Evolutionary conservation across 2,329 filamentous ascomycete species (phyloP), one percentile per base, ranked within the genome.

Genomic region (Penicillium sp.): DNA sequence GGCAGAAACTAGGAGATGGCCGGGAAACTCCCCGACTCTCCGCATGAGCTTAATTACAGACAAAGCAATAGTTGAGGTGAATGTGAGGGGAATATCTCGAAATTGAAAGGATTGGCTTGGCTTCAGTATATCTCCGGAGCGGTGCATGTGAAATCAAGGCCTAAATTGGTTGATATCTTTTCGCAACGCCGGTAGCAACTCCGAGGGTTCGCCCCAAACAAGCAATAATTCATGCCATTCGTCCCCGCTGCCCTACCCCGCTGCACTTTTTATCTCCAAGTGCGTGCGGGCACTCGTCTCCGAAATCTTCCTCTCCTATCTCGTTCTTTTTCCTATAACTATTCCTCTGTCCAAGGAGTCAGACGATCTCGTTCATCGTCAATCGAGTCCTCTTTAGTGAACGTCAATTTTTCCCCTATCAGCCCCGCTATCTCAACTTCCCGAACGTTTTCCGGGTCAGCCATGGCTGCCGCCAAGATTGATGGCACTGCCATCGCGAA

Each of bases 401-500:
- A 59, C 56, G 53, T 46, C 56, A 53, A 57, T 54, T 62, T 62
- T 57, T 63, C 60, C 50, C 53, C 50, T 52, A 57, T 54, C 61
- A 51, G 59, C 54, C 59, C 54, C 61, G 59, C 51, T 40, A 40
- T 56, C 59, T 56, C 64, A 55, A 56, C 10, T 23, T 35, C 8
- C 35, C 71, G 71, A 54, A 65, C 54, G 40, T 84, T 86, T 71
- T 81, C 80, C 62, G 79, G 73, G 66, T 86, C 83, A 77, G 81
- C 78, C 72, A 97, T 97, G 93, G 86, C 86, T 68, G 93, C 91
- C 67, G 86, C 84, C 69, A 96, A 92, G 82, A 94, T 99, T 71
- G 94, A 99, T 81, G 94, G 94, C 81, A 96, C 89, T 56, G 91
- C 91, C 74, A 92, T 97, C 80, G 94, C 94, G 68, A 95, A 93